Percentiles rank a stretch among this genome's conserved stretches.
Evolutionary conservation across 768 basidiomycete species (phyloP).

Genomic region (Hydnum rufescens): DNA sequence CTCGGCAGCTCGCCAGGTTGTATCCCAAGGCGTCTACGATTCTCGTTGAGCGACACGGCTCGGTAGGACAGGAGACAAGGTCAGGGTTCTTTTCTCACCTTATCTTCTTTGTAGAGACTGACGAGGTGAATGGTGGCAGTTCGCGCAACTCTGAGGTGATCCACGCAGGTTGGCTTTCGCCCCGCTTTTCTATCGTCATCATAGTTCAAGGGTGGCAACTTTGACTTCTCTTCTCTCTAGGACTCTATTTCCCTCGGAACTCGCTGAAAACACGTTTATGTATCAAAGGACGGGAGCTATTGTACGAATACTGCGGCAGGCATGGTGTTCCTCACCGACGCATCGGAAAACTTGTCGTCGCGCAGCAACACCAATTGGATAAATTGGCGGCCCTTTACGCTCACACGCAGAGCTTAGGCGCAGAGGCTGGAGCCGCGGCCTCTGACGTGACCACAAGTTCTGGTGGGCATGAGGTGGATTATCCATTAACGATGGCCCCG

Average conservation of each 20-base stretch:
- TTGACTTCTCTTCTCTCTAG: conserved; percentile 15
- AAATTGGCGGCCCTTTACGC: conserved; percentile 52
- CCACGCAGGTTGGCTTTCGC: conserved; percentile 46
- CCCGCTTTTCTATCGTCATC: not conserved
- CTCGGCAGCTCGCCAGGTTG: conserved; percentile 43
- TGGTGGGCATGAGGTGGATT: conserved; percentile 9
- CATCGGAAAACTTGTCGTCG: conserved; percentile 82
- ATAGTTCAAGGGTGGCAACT: not conserved
- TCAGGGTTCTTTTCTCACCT: conserved; percentile 15
- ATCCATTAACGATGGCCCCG: conserved; percentile 27
- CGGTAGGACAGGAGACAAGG: conserved; percentile 78
- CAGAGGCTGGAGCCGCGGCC: conserved; percentile 30
- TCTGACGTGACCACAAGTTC: conserved; percentile 17
- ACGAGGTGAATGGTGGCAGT: conserved; percentile 21
- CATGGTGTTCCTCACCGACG: conserved; percentile 47
- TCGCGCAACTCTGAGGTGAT: conserved; percentile 92
- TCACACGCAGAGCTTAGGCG: conserved; percentile 20
- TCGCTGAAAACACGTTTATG: conserved; percentile 79
- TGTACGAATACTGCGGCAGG: conserved; percentile 54
- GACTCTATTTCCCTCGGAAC: conserved; percentile 62
- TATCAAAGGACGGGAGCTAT: conserved; percentile 62
- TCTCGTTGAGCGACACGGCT: conserved; percentile 57
- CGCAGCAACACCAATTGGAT: conserved; percentile 36
- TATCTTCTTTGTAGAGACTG: not conserved
- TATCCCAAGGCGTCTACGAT: conserved; percentile 54